Conservation (phyloP, 352 stramenopile species). For the Saprolegnia parasitica region DNA sequence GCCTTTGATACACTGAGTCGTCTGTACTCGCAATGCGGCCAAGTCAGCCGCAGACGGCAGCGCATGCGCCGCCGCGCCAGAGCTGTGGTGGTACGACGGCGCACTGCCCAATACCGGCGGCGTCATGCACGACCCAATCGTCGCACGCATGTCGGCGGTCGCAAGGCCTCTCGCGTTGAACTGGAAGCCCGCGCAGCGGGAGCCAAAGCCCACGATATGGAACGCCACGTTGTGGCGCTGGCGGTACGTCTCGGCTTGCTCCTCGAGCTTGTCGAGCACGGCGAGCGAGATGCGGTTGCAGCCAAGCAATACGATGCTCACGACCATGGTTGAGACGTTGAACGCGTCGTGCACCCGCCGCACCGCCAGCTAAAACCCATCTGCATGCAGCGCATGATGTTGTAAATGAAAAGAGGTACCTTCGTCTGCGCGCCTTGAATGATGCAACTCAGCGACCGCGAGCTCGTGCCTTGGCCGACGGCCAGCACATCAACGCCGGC, state of each 20-base stretch:
- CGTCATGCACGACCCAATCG: conserved; percentile 12
- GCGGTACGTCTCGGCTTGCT: conserved; percentile 55
- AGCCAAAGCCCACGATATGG: conserved; percentile 65
- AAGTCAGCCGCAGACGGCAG: conserved; percentile 30
- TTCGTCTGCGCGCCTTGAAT: conserved; percentile 67
- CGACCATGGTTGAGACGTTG: conserved; percentile 71
- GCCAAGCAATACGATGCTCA: conserved; percentile 61
- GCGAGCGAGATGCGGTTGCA: conserved; percentile 67
- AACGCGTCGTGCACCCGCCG: conserved; percentile 75
- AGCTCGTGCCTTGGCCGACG: conserved; percentile 71
- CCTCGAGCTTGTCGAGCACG: conserved; percentile 55
- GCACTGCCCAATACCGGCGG: background rate
- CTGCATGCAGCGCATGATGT: background rate
- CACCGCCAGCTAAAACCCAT: conserved; percentile 42
- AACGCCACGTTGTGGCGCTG: conserved; percentile 64
- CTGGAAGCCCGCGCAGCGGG: conserved; percentile 52
- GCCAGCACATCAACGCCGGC: conserved; percentile 65
- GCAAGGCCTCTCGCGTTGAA: conserved; percentile 55
- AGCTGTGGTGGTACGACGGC: background rate
- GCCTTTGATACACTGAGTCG: too few species aligned
- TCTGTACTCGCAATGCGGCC: background rate
- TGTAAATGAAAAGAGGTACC: conserved; percentile 13
- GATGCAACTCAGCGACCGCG: conserved; percentile 70
- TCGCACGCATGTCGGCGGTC: conserved; percentile 40
- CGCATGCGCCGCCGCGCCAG: conserved; percentile 16